A percentile compares a stretch with the other conserved stretches of the same genome.
phyloP scores from a whole-genome alignment of 31 red algal species.

The Porphyra umbilicalis region DNA sequence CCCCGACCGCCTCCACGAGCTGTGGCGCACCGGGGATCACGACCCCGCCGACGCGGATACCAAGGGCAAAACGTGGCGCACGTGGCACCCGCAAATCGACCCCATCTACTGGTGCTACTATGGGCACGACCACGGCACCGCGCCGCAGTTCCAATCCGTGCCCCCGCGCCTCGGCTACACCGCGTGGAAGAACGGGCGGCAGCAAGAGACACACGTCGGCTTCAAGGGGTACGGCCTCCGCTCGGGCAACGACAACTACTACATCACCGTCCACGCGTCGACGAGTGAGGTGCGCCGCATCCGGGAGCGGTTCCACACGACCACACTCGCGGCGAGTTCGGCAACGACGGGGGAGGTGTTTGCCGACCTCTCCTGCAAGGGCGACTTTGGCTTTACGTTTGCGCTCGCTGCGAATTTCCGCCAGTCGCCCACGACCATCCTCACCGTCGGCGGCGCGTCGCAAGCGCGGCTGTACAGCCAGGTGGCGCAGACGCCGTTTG shows the following conservation, averaged over 20 bases:
- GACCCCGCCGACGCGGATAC: not conserved
- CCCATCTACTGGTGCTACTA: slow-evolving; percentile 4
- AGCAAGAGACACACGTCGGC: not conserved
- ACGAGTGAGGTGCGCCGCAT: not conserved
- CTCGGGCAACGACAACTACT: not conserved
- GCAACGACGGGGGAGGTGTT: not conserved
- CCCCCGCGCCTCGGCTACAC: not conserved
- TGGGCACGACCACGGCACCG: slow-evolving; percentile 1
- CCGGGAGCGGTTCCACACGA: not conserved
- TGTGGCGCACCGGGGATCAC: not conserved
- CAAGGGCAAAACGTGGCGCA: not conserved
- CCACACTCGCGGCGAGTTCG: not conserved
- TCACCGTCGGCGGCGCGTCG: not conserved
- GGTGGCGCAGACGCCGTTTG: not conserved
- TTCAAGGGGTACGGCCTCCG: not conserved
- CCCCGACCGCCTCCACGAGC: slow-evolving; percentile 2
- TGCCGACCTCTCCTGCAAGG: not conserved
- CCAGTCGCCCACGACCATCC: not conserved
- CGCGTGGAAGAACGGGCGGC: not conserved
- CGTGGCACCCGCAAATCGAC: slow-evolving; percentile 5
- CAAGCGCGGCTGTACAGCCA: not conserved
- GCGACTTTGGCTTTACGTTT: slow-evolving; percentile 2
- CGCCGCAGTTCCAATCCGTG: not conserved
- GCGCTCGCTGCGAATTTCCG: not conserved
- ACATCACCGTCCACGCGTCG: not conserved